Base-by-base conservation (phyloP, 2,329 filamentous ascomycete species). In the Kalmusia sp. region DNA sequence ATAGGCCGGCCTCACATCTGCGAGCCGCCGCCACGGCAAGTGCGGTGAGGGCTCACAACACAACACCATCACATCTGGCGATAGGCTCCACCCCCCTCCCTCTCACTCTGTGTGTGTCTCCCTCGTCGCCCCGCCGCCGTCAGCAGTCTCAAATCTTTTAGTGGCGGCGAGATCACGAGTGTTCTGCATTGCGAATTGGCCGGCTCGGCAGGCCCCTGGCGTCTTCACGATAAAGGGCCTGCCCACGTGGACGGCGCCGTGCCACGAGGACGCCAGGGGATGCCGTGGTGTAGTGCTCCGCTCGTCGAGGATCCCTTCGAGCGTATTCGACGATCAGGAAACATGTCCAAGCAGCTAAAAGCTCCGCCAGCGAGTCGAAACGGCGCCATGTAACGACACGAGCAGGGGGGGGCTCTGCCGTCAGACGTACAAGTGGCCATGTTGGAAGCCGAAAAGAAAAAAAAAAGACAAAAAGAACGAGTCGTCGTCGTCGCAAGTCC, bases 191-290 rank as follows among this genome's bases (percentile, higher is more conserved):
- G 28, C 28, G 28, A 31, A n/a, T n/a, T n/a, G n/a, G n/a, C n/a
- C n/a, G n/a, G n/a, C n/a, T 33, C 30, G 12, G 12, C 4, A 11
- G 30, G 12, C 30, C 21, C 43, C 30, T 8, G 27, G 21, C 28
- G 6, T 27, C 40, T 40, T 46, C 49, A 46, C 43, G 43, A 47
- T 41, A 45, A 52, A 38, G 11, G 24, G 15, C 24, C 14, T 17
- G 35, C 31, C 51, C 51, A 53, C 51, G 51, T 53, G 51, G 51
- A 44, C 45, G 30, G 12, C 40, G 21, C 11, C 25, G 41, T 51
- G 40, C 49, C 50, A 52, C 50, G 50, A 48, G 37, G 22, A 28
- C n/a, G 17, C 21, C 40, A 31, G 40, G 40, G 40, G 39, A n/a
- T 17, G 40, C 25, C 40, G 21, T 43, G 4, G 22, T 28, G 22